Evolutionary conservation across 306 rosid species (phyloP).

Genomic region (Macrotyloma uniflorum): DNA sequence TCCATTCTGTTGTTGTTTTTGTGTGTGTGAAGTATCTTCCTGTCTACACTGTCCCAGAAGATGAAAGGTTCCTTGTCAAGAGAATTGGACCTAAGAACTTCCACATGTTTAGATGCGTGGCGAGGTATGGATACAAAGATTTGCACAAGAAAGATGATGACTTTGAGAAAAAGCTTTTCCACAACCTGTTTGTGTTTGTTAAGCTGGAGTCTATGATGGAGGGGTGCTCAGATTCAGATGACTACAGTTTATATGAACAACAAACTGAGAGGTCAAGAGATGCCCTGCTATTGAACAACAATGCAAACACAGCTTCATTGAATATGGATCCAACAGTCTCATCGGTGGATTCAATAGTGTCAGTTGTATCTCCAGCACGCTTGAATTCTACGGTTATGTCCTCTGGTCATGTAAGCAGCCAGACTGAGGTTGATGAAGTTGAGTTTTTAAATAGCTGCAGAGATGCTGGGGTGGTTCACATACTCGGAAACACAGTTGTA

Average conservation of each 20-base stretch:
- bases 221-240: conserved; percentile 86
- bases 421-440: conserved; percentile 70
- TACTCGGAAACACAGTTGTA: conserved; percentile 82
- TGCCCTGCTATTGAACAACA: conserved; percentile 38
- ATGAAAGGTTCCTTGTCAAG: conserved; percentile 85
- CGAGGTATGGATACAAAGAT: conserved; percentile 89
- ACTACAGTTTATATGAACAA: conserved; percentile 60
- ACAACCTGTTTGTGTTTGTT: conserved; percentile 68
- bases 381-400: conserved; percentile 44
- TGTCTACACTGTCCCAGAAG: conserved; percentile 89
- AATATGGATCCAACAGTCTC: conserved; percentile 52
- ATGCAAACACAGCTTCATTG: conserved; percentile 46
- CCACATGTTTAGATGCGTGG: conserved; percentile 94
- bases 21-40: conserved; percentile 96
- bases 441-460: conserved; percentile 71
- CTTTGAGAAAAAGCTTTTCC: conserved; percentile 85
- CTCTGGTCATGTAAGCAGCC: conserved; percentile 51
- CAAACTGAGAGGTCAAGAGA: conserved; percentile 51
- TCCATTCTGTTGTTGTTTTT: conserved; percentile 87
- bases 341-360: conserved; percentile 69
- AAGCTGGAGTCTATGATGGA: conserved; percentile 90
- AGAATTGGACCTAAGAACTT: conserved; percentile 83
- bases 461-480: conserved; percentile 95
- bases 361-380: conserved; percentile 51
- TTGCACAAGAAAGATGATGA: conserved; percentile 84